A percentile compares a stretch with the other conserved stretches of the same genome.
Evolutionary conservation across 768 basidiomycete species (phyloP).

Genomic region (Boletus subcaerulescens): DNA sequence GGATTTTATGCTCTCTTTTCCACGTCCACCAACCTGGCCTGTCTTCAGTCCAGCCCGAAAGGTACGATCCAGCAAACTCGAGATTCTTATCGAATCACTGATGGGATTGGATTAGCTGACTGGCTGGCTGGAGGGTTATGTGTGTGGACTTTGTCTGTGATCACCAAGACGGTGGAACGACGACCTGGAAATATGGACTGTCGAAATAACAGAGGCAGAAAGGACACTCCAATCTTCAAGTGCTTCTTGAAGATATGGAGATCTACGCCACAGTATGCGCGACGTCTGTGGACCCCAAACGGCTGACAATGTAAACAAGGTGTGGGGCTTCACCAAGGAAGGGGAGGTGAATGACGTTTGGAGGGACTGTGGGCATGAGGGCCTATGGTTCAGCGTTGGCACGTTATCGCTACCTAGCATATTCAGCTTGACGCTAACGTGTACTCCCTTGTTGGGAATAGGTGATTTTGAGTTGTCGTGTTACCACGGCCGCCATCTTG

Average conservation of each 20-base stretch:
- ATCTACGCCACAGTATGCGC: too few species aligned
- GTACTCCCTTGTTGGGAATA: not conserved
- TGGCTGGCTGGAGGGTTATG: constrained; percentile 64
- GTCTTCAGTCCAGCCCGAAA: constrained; percentile 50
- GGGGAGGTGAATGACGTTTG: constrained; percentile 50
- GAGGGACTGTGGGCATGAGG: constrained; percentile 35
- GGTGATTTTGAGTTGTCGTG: constrained; percentile 24
- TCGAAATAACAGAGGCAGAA: constrained; percentile 37
- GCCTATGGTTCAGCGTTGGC: constrained; percentile 32
- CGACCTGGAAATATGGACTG: constrained; percentile 42
- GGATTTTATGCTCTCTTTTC: not conserved
- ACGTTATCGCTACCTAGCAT: not conserved
- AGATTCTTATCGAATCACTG: not conserved
- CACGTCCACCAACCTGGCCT: constrained; percentile 48
- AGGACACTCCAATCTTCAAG: constrained; percentile 34
- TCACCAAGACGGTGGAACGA: constrained; percentile 41
- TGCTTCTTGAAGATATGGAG: too few species aligned
- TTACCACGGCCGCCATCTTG: too few species aligned
- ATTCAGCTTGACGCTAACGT: not conserved
- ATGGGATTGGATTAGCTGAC: constrained; percentile 43
- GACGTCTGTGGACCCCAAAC: too few species aligned
- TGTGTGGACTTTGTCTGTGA: constrained; percentile 52
- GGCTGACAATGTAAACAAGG: too few species aligned
- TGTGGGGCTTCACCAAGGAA: constrained; percentile 65
- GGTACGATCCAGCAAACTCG: constrained; percentile 21